Evolutionary conservation across 495 filamentous ascomycete genomes (phyloP).

Genomic region (Acidiella bohemica): DNA sequence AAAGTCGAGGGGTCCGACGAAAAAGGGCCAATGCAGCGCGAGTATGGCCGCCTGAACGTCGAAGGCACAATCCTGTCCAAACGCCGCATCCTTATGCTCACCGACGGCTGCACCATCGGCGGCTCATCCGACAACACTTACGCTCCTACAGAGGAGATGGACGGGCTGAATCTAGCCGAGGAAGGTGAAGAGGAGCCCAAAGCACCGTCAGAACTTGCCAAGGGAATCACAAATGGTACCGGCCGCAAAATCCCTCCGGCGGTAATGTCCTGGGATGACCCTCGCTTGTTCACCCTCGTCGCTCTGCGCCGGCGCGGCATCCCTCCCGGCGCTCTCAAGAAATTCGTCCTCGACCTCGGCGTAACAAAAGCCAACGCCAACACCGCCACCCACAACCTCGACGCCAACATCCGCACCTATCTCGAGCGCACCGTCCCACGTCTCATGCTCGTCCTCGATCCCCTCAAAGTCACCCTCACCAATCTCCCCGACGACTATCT

Average conservation of each 20-base stretch:
- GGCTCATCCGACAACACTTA: background rate
- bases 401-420: constrained; percentile 64
- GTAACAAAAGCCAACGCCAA: constrained; percentile 63
- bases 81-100: constrained; percentile 63
- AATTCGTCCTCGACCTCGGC: constrained; percentile 78
- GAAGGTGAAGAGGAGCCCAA: constrained; percentile 35
- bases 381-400: constrained; percentile 63
- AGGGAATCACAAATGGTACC: constrained; percentile 14
- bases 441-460: constrained; percentile 65
- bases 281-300: constrained; percentile 78
- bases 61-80: constrained; percentile 74
- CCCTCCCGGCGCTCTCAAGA: constrained; percentile 72
- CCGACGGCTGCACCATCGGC: constrained; percentile 33
- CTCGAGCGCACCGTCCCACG: constrained; percentile 75
- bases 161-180: constrained; percentile 22
- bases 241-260: constrained; percentile 23
- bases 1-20: constrained; percentile 33
- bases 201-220: constrained; percentile 4
- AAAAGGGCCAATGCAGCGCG: constrained; percentile 62
- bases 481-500: constrained; percentile 55
- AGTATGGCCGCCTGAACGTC: constrained; percentile 70
- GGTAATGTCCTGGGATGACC: constrained; percentile 80
- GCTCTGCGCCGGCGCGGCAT: constrained; percentile 69
- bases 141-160: constrained; percentile 3
- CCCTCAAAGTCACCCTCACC: constrained; percentile 57